Percentiles rank a stretch among this genome's conserved stretches.
phyloP scores from a whole-genome alignment of 441 rosid genomes.

The Populus hybrid region DNA sequence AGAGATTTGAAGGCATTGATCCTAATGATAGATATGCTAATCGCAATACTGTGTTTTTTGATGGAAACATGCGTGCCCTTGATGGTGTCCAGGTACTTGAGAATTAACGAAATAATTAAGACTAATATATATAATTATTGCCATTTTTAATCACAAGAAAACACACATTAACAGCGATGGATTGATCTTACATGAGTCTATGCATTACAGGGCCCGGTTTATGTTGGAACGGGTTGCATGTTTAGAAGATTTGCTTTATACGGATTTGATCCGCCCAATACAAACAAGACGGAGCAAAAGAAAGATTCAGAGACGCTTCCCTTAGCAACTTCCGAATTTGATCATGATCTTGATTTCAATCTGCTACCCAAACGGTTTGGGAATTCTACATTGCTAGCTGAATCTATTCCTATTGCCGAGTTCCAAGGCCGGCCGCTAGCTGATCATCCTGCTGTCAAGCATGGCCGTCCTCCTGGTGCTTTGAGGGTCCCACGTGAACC shows the following conservation, averaged over 20 bases:
- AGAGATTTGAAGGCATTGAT: slow-evolving; percentile 92
- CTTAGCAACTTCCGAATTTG: slow-evolving; percentile 61
- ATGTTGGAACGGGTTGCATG: slow-evolving; percentile 91
- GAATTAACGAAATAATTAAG: neutral
- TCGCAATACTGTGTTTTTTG: slow-evolving; percentile 84
- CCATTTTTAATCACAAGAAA: too few species aligned
- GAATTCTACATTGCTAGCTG: slow-evolving; percentile 74
- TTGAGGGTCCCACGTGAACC: slow-evolving; percentile 72
- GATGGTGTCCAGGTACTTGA: slow-evolving; percentile 73
- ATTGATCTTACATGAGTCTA: neutral
- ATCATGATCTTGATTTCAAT: slow-evolving; percentile 71
- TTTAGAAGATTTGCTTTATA: slow-evolving; percentile 83
- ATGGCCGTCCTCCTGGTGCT: slow-evolving; percentile 81
- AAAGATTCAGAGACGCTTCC: slow-evolving; percentile 54
- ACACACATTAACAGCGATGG: too few species aligned
- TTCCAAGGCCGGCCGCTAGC: slow-evolving; percentile 81
- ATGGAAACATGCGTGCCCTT: slow-evolving; percentile 90
- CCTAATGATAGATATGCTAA: slow-evolving; percentile 92
- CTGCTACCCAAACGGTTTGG: slow-evolving; percentile 81
- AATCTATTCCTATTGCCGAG: slow-evolving; percentile 73
- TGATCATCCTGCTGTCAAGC: slow-evolving; percentile 78
- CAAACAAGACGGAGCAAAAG: slow-evolving; percentile 38
- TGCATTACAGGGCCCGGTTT: slow-evolving; percentile 67
- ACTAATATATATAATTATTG: too few species aligned
- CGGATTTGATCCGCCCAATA: slow-evolving; percentile 76